A percentile compares a stretch with the other conserved stretches of the same genome.
phyloP scores from a whole-genome alignment of 371 early-diverging fungal genomes.

The Mucor piriformis region DNA sequence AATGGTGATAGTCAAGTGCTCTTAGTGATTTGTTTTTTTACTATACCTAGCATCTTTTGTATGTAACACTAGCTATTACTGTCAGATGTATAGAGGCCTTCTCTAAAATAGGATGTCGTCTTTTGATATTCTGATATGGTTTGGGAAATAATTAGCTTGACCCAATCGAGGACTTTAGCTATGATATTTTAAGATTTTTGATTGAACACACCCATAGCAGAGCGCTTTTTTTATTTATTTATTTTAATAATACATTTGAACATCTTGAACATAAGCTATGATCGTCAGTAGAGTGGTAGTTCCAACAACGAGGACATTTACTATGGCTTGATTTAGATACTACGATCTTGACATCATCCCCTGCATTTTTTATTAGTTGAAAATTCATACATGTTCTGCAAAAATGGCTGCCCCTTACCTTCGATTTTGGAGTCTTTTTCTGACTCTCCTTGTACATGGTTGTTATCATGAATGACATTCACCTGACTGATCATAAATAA shows the following conservation, averaged over 20 bases:
- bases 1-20: no score
- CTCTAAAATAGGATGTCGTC: no score
- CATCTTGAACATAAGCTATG: slow-evolving; percentile 49
- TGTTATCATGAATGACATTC: slow-evolving; percentile 23
- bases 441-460: slow-evolving; percentile 6
- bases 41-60: no score
- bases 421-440: slow-evolving; percentile 26
- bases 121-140: no score
- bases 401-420: no score
- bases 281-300: slow-evolving; percentile 40
- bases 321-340: slow-evolving; percentile 28
- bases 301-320: slow-evolving; percentile 64
- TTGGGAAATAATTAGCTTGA: no score
- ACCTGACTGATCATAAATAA: slow-evolving; percentile 59
- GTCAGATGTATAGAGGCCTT: no score
- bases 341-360: slow-evolving; percentile 32
- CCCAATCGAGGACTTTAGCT: no score
- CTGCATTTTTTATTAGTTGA: slow-evolving; percentile 3
- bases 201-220: no score
- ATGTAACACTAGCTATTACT: no score
- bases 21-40: no score
- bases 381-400: neutral
- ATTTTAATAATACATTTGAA: slow-evolving; percentile 28
- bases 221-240: slow-evolving; percentile 4
- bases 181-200: no score